Conservation (phyloP, 805 yeast species). For the Metschnikowia baotianmanensis region DNA sequence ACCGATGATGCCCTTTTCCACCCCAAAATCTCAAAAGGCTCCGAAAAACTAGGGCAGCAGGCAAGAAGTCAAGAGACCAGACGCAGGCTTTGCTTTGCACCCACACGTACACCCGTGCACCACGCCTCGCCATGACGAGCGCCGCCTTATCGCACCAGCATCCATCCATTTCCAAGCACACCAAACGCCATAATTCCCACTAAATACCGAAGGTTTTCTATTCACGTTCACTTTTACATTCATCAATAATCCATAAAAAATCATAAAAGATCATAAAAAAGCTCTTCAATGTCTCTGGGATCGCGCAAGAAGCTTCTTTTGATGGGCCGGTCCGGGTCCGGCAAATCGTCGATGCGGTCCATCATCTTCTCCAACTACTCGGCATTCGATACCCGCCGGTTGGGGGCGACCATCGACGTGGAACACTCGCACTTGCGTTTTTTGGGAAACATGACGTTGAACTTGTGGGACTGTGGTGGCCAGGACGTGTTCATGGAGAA, state of each 20-base stretch:
- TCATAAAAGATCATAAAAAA: not conserved
- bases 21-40: too few species aligned
- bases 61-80: too few species aligned
- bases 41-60: too few species aligned
- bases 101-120: conserved; percentile 3
- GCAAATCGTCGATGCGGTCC: conserved; percentile 96
- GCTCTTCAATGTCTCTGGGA: conserved; percentile 16
- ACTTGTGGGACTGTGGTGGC: conserved; percentile 98
- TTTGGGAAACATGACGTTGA: conserved; percentile 90
- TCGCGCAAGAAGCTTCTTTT: conserved; percentile 41
- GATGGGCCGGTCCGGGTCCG: conserved; percentile 94
- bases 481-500: conserved; percentile 97
- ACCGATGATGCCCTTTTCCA: too few species aligned
- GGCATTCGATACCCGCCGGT: conserved; percentile 91
- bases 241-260: not conserved
- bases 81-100: too few species aligned
- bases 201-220: too few species aligned
- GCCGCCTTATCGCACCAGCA: conserved; percentile 3
- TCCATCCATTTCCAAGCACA: too few species aligned
- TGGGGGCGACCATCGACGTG: conserved; percentile 98
- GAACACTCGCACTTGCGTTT: conserved; percentile 94
- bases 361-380: conserved; percentile 94
- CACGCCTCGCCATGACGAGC: not conserved
- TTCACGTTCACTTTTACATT: not conserved
- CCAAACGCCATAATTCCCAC: too few species aligned